These are phyloP conservation scores for Arthrobotrys iridis DNA, from an alignment of 2,329 filamentous ascomycete genomes.

Conservation along the genomic window DNA sequence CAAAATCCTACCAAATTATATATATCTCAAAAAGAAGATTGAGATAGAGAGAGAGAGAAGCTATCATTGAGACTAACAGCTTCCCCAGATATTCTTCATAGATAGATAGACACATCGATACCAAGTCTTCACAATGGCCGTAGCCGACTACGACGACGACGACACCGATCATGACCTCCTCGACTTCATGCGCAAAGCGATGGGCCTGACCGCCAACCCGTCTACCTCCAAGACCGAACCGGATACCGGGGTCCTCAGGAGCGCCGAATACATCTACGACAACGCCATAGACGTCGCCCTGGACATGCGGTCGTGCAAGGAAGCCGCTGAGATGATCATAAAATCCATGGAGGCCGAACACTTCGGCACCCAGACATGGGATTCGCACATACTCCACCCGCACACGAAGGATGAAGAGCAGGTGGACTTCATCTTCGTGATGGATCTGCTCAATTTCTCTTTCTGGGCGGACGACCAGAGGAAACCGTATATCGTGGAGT, in stretches of 20 bases:
- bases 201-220: constrained; percentile 42
- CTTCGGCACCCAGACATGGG: constrained; percentile 88
- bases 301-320: constrained; percentile 82
- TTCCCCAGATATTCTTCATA: not conserved
- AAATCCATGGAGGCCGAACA: constrained; percentile 81
- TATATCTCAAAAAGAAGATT: no score
- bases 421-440: constrained; percentile 92
- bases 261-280: constrained; percentile 87
- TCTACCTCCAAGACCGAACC: constrained; percentile 63
- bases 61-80: not conserved
- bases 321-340: constrained; percentile 81
- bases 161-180: constrained; percentile 58
- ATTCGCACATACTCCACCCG: constrained; percentile 88
- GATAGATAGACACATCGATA: not conserved
- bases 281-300: constrained; percentile 93
- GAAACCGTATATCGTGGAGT: constrained; percentile 81
- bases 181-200: constrained; percentile 57
- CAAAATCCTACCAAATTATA: no score
- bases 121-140: constrained; percentile 4
- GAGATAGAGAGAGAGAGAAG: not conserved
- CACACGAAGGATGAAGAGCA: constrained; percentile 80
- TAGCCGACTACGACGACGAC: constrained; percentile 56
- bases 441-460: constrained; percentile 96
- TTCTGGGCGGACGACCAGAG: constrained; percentile 85
- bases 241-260: constrained; percentile 82